Conservation (phyloP, 345 rosid genomes). For the Capsella bursapastoris region DNA sequence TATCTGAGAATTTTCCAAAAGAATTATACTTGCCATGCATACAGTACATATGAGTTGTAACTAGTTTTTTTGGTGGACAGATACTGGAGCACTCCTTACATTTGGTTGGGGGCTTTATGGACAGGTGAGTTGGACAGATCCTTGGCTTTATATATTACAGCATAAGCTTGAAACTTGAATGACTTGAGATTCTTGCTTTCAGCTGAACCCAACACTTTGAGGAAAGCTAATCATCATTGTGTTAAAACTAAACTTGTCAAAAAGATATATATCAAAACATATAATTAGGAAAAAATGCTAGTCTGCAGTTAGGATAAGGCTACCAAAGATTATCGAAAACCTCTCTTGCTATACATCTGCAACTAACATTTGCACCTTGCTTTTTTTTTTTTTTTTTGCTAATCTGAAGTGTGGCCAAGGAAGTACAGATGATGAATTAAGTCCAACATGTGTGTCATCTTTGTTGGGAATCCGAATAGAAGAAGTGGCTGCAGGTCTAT, state of each 20-base stretch:
- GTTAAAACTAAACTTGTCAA: conserved; percentile 15
- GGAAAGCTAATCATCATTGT: conserved; percentile 15
- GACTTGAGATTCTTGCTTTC: conserved; percentile 20
- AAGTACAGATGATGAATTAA: conserved; percentile 88
- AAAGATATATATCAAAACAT: conserved; percentile 7
- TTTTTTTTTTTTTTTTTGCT: conserved; percentile 2
- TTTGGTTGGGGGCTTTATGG: conserved; percentile 99
- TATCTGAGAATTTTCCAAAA: neutral
- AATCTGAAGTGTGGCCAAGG: conserved; percentile 93
- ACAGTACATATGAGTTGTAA: conserved; percentile 1
- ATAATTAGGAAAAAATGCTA: neutral
- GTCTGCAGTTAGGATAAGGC: conserved; percentile 57
- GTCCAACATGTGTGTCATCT: conserved; percentile 87
- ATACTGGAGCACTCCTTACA: conserved; percentile 94
- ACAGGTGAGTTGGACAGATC: conserved; percentile 68
- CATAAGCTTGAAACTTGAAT: conserved; percentile 22
- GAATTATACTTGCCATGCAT: conserved; percentile 5
- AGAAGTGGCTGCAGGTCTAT: conserved; percentile 85
- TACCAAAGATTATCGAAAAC: conserved; percentile 43
- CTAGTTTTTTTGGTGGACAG: conserved; percentile 51
- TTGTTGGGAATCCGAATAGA: conserved; percentile 78
- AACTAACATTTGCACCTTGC: neutral
- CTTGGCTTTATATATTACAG: conserved; percentile 9
- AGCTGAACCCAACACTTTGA: neutral
- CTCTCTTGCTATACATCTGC: conserved; percentile 17